Evolutionary conservation across 1,139 yeast genomes (phyloP).

Genomic region (Chernovozyma aurita): DNA sequence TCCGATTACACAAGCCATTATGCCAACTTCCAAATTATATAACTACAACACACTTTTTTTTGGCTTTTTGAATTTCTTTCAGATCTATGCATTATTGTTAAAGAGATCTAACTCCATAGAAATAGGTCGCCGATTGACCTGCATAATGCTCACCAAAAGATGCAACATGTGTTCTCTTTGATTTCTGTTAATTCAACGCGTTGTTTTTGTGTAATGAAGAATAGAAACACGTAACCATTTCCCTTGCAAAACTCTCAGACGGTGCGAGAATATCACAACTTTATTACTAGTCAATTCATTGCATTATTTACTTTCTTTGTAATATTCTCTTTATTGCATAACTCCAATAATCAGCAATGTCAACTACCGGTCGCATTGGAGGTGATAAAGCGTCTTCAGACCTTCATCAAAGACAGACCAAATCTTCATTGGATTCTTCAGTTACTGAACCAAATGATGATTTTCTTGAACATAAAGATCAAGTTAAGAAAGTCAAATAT

Average conservation of each 20-base stretch:
- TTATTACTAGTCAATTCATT: neutral
- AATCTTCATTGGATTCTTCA: conserved; percentile 6
- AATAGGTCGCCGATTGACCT: no score
- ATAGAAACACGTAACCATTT: conserved; percentile 5
- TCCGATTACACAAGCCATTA: no score
- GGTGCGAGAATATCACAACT: neutral
- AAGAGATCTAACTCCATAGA: no score
- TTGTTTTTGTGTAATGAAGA: conserved; percentile 2
- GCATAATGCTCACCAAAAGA: no score
- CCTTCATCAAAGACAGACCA: conserved; percentile 17
- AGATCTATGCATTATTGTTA: no score
- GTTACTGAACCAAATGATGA: conserved; percentile 8
- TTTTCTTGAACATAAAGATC: conserved; percentile 14
- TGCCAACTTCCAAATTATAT: no score
- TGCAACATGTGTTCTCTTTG: no score
- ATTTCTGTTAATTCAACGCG: no score
- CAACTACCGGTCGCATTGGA: conserved; percentile 21
- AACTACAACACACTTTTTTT: no score
- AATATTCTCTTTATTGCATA: no score
- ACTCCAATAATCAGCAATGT: conserved; percentile 14
- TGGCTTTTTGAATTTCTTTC: no score
- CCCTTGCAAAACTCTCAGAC: neutral
- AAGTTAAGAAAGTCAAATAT: conserved; percentile 23
- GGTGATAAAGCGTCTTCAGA: conserved; percentile 10
- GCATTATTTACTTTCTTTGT: neutral